Base-by-base conservation (phyloP, 2,329 filamentous ascomycete species). In the Sordariomycetes sp. region DNA sequence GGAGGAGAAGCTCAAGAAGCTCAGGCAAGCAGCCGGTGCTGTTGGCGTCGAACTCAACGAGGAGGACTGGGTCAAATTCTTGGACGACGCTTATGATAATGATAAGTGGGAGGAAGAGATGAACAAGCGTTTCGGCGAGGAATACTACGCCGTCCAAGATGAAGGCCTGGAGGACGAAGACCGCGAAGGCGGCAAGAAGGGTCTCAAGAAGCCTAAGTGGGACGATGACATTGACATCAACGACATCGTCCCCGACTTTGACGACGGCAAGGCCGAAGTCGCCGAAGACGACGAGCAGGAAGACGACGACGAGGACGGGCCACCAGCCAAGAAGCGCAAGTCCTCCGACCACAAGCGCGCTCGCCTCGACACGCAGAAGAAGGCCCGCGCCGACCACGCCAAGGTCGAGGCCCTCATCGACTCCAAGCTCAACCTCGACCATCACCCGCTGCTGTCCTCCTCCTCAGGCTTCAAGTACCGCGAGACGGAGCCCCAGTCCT, bases 201-300 rank as follows among this genome's bases (percentile, higher is more conserved):
- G 61, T 14, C 44, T 58, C 34, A 78, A 75, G 54, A 78, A 74
- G 51, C 77, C 75, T 44, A 79, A 71, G 50, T 98, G 90, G 82
- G 86, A 95, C 48, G 87, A 96, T 50, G 92, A 98, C 53, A 95
- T 98, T 47, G 88, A 96, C 53, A 96, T 98, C 63, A 86, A 83
- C 40, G 90, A 94, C 55, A 70, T 95, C 33, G 65, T 94, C 19
- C 87, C 86, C 2, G 86, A 94, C 40, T 94, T 93, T 51, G 76
- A 85, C 15, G 83, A 86, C 18, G 74, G 75, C 6, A 62, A 69
- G 38, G 61, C 56, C 8, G 58, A 59, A 7, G 52, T 39, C 4
- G 53, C 37, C 8, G 57, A 51, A 1, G 60, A 58, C 2, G 51
- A 53, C 4, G 56, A 58, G 1, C 52, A 52, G 6, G 55, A 59